Evolutionary conservation across 768 basidiomycete genomes (phyloP).

Genomic region (Panaeolus cyanescens): DNA sequence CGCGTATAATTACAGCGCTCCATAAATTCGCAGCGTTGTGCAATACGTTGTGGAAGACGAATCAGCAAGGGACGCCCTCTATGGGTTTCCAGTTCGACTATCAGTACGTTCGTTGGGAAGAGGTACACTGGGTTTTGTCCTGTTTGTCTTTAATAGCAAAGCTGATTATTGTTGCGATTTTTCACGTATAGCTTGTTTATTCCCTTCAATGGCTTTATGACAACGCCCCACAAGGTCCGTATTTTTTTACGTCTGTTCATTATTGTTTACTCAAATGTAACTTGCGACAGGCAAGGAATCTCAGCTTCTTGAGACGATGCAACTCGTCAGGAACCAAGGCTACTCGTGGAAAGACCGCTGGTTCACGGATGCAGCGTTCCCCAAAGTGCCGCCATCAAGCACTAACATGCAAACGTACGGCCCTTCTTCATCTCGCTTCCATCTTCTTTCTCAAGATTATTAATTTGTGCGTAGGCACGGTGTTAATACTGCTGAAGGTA

Average conservation of each 20-base stretch:
- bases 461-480: conserved; percentile 32
- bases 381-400: conserved; percentile 27
- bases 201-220: conserved; percentile 42
- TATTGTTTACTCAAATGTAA: neutral
- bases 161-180: neutral
- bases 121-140: conserved; percentile 22
- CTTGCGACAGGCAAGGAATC: conserved; percentile 30
- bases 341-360: conserved; percentile 45
- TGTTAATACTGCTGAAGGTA: conserved; percentile 42
- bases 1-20: conserved; percentile 38
- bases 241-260: neutral
- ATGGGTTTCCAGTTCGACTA: conserved; percentile 45
- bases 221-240: conserved; percentile 36
- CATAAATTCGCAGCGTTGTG: conserved; percentile 35
- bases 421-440: neutral
- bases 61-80: conserved; percentile 33
- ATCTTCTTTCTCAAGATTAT: neutral
- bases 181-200: conserved; percentile 30
- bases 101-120: conserved; percentile 45
- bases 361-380: conserved; percentile 39
- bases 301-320: conserved; percentile 41
- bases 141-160: neutral
- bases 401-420: conserved; percentile 34
- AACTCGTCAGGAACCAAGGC: conserved; percentile 37
- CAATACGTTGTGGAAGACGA: conserved; percentile 36